Conservation (phyloP, 805 yeast species). For the Isabelozyma rhagii region DNA sequence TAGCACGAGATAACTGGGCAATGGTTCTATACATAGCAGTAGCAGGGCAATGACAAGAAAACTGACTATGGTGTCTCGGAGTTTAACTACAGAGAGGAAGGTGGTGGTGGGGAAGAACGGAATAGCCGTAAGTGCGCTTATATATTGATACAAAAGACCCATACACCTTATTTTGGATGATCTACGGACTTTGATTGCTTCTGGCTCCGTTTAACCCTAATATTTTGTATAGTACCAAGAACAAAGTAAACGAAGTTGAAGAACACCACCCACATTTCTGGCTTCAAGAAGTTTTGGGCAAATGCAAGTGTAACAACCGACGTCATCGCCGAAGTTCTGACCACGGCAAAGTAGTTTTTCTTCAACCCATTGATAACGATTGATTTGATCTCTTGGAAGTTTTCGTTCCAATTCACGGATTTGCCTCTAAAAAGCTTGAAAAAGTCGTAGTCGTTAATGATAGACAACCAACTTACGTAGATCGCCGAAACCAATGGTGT, state of each 20-base stretch:
- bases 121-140: too few species aligned
- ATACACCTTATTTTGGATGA: too few species aligned
- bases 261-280: constrained; percentile 64
- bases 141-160: too few species aligned
- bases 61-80: too few species aligned
- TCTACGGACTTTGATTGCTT: not conserved
- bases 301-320: constrained; percentile 48
- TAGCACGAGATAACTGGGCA: not conserved
- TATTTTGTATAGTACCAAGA: constrained; percentile 61
- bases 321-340: constrained; percentile 53
- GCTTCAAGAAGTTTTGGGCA: constrained; percentile 56
- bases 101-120: too few species aligned
- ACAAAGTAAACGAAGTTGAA: constrained; percentile 56
- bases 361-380: constrained; percentile 32
- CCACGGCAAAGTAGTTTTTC: constrained; percentile 43
- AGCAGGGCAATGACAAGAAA: too few species aligned
- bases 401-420: constrained; percentile 8
- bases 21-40: not conserved
- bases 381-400: constrained; percentile 9
- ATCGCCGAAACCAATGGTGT: constrained; percentile 52
- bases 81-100: too few species aligned
- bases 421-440: constrained; percentile 2
- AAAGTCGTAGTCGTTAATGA: constrained; percentile 41
- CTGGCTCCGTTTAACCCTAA: constrained; percentile 44
- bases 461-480: constrained; percentile 51